Conservation (phyloP, 352 stramenopile genomes). For the Blastocystis hominis region DNA sequence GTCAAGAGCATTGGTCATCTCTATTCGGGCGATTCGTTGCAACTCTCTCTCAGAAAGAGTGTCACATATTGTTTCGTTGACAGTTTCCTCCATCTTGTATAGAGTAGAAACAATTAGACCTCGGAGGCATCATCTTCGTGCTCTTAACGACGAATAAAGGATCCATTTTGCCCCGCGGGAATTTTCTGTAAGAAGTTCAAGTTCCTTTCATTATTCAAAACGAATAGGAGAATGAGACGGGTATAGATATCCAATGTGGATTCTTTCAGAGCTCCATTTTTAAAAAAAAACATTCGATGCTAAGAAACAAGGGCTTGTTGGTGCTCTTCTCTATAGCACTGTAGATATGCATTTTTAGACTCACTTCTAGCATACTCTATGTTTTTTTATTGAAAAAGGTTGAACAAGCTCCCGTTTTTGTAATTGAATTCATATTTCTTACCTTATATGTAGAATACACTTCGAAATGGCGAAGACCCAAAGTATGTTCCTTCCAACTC, state of each 20-base stretch:
- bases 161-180: neutral
- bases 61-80: neutral
- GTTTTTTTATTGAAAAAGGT: neutral
- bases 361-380: neutral
- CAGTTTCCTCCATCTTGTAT: neutral
- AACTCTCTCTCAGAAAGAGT: conserved; percentile 42
- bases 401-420: neutral
- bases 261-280: neutral
- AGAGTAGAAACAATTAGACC: neutral
- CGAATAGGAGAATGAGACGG: too few relatives aligned
- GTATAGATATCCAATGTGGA: too few relatives aligned
- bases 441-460: neutral
- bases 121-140: neutral
- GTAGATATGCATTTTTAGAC: neutral
- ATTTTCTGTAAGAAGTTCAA: neutral
- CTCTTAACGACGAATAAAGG: neutral
- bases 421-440: neutral
- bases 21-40: conserved; percentile 9
- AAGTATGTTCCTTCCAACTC: neutral
- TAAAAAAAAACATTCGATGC: neutral
- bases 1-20: conserved; percentile 33
- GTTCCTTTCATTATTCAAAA: neutral
- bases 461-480: neutral
- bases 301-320: neutral
- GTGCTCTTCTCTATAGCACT: neutral